These are phyloP conservation scores for Lumnitzera littorea DNA, from an alignment of 345 rosid genomes.

Conservation along the genomic window DNA sequence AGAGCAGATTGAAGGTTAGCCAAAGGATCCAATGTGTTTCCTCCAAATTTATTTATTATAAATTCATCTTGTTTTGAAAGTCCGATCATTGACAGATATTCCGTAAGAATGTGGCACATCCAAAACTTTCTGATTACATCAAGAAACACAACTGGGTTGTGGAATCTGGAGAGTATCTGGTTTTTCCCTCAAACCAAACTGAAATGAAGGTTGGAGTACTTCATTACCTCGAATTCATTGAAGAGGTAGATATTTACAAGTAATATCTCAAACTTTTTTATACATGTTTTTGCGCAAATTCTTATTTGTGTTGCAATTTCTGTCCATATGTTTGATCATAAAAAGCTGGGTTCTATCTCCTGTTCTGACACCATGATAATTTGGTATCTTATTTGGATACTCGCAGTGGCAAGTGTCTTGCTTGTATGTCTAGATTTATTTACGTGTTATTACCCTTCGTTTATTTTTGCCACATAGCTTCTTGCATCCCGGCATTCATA, in stretches of 20 bases:
- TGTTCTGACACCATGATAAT: too few relatives aligned
- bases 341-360: too few relatives aligned
- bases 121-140: constrained; percentile 68
- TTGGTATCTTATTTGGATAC: too few relatives aligned
- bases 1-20: constrained; percentile 66
- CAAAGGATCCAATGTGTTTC: not conserved
- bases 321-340: too few relatives aligned
- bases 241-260: constrained; percentile 48
- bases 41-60: constrained; percentile 1
- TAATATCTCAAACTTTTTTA: not conserved
- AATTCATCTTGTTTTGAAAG: not conserved
- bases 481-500: too few relatives aligned
- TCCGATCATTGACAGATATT: constrained; percentile 43
- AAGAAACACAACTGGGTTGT: constrained; percentile 72
- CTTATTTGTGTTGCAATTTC: not conserved
- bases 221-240: constrained; percentile 88
- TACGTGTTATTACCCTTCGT: too few relatives aligned
- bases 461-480: too few relatives aligned
- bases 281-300: not conserved
- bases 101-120: constrained; percentile 85
- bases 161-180: constrained; percentile 58
- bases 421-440: too few relatives aligned
- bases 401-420: too few relatives aligned
- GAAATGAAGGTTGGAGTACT: constrained; percentile 63
- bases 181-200: constrained; percentile 72